Conservation (phyloP, 1,139 yeast genomes). For the Lodderomyces jiufengensis region DNA sequence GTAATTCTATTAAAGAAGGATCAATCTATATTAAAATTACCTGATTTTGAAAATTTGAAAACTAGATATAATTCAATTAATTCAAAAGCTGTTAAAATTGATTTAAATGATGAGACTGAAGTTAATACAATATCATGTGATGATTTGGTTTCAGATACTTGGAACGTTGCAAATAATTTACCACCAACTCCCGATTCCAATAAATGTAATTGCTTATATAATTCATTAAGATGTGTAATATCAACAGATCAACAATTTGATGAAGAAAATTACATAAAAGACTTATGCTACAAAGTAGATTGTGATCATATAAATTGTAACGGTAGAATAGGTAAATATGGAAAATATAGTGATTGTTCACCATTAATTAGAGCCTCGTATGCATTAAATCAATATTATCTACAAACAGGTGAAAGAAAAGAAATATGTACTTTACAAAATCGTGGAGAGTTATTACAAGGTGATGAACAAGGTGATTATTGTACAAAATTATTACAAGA, state of each 20-base stretch:
- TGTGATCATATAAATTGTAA: conserved; percentile 50
- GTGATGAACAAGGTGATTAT: conserved; percentile 22
- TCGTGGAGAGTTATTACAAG: conserved; percentile 33
- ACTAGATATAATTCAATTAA: conserved; percentile 27
- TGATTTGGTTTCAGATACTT: conserved; percentile 14
- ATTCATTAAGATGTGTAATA: conserved; percentile 48
- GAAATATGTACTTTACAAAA: conserved; percentile 37
- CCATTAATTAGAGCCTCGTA: conserved; percentile 49
- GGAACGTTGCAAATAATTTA: conserved; percentile 43
- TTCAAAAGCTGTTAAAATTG: conserved; percentile 21
- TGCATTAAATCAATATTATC: conserved; percentile 48
- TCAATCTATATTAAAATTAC: conserved; percentile 32
- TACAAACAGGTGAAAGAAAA: conserved; percentile 24
- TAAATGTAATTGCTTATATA: conserved; percentile 55
- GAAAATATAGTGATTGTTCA: conserved; percentile 55
- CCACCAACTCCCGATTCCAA: conserved; percentile 55
- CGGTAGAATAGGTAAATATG: conserved; percentile 51
- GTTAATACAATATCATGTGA: conserved; percentile 4
- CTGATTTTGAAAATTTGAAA: conserved; percentile 41
- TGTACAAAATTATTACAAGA: conserved; percentile 20
- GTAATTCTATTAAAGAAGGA: conserved; percentile 25
- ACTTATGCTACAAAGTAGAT: conserved; percentile 47
- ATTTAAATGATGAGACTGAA: conserved; percentile 5
- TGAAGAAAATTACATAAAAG: conserved; percentile 35
- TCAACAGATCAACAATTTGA: conserved; percentile 24